These are phyloP conservation scores for Botrytis fragariae DNA, from an alignment of 2,329 filamentous ascomycete species.

Conservation along the genomic window DNA sequence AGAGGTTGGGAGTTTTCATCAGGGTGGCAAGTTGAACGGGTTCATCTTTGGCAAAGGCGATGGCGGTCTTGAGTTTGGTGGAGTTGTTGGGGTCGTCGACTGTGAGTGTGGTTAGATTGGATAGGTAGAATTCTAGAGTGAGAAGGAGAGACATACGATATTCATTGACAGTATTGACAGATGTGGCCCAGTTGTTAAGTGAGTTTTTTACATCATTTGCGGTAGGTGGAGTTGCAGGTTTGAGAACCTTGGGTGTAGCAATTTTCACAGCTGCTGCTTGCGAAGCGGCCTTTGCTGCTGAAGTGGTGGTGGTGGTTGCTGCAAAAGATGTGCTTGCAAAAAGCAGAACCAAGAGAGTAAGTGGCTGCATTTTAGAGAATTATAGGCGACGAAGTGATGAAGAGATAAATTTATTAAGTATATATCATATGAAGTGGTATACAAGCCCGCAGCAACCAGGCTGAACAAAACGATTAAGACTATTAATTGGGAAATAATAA, in stretches of 20 bases:
- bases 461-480: background rate
- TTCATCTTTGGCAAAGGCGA: slow-evolving; percentile 28
- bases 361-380: background rate
- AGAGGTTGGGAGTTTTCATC: slow-evolving; percentile 24
- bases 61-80: slow-evolving; percentile 22
- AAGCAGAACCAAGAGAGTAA: slow-evolving; percentile 4
- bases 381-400: background rate
- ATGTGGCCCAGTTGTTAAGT: slow-evolving; percentile 24
- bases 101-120: background rate
- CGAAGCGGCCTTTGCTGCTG: background rate
- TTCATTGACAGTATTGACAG: slow-evolving; percentile 26
- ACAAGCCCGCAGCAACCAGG: slow-evolving; percentile 15
- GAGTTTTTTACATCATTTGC: slow-evolving; percentile 25
- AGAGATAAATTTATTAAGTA: background rate
- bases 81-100: slow-evolving; percentile 19
- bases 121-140: background rate
- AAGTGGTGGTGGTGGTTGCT: background rate
- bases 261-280: slow-evolving; percentile 9
- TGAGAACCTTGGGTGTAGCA: slow-evolving; percentile 17
- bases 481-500: slow-evolving; percentile 2
- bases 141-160: slow-evolving; percentile 21
- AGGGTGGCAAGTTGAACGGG: slow-evolving; percentile 25
- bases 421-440: background rate
- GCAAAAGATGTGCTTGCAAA: slow-evolving; percentile 15
- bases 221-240: slow-evolving; percentile 24